Evolutionary conservation across 306 rosid genomes (phyloP).

Genomic region (Oxytropis ochrocephala): DNA sequence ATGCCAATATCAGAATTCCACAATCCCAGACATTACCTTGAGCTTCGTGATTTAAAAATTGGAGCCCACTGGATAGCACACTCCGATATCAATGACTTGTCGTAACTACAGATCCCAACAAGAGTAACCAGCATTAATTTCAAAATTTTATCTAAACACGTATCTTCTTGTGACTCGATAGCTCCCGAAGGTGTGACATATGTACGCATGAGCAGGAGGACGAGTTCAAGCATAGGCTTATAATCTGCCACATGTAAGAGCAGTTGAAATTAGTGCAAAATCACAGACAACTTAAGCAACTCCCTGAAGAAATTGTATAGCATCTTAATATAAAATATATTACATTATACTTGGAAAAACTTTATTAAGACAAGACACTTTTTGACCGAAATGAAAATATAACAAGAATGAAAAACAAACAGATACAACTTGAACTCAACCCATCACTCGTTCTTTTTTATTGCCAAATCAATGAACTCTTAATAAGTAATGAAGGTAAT

Average conservation of each 20-base stretch:
- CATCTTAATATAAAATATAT: neutral
- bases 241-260: constrained; percentile 50
- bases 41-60: constrained; percentile 42
- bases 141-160: constrained; percentile 42
- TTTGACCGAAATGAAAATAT: neutral
- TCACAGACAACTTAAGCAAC: constrained; percentile 2
- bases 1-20: neutral
- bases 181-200: constrained; percentile 37
- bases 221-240: constrained; percentile 49
- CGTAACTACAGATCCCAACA: constrained; percentile 46
- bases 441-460: constrained; percentile 2
- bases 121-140: constrained; percentile 63
- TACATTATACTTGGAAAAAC: neutral
- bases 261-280: constrained; percentile 6
- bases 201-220: constrained; percentile 35
- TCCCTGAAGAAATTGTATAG: neutral
- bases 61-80: constrained; percentile 80
- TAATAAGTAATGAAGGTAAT: neutral
- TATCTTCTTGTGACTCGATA: constrained; percentile 31
- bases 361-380: neutral
- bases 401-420: neutral
- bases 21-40: constrained; percentile 43
- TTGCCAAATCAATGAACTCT: neutral
- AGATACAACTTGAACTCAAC: neutral
- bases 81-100: constrained; percentile 36